These are phyloP conservation scores for Physcomitrellopsis africana DNA, from an alignment of 225 moss, liverwort and hornwort species.

Conservation along the genomic window DNA sequence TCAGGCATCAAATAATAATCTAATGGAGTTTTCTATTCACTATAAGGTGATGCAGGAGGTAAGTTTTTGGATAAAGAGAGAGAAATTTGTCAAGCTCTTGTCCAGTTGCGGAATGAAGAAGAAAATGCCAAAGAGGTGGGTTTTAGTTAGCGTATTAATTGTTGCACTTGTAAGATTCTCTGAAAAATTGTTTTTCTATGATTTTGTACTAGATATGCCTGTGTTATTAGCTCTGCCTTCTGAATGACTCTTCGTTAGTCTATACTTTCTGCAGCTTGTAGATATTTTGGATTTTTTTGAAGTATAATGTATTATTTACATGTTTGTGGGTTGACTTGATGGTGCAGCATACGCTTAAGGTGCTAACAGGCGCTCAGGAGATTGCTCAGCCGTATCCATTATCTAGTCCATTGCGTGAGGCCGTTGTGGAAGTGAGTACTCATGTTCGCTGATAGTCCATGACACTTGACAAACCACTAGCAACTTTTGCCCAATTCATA, in stretches of 20 bases:
- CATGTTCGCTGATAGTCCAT: neutral
- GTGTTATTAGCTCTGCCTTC: slow-evolving; percentile 18
- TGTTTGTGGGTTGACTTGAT: slow-evolving; percentile 17
- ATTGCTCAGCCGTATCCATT: slow-evolving; percentile 34
- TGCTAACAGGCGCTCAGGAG: slow-evolving; percentile 52
- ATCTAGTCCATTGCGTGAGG: slow-evolving; percentile 75
- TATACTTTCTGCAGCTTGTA: neutral
- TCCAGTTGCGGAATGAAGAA: slow-evolving; percentile 73
- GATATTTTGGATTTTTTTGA: slow-evolving; percentile 9
- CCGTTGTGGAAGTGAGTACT: slow-evolving; percentile 77
- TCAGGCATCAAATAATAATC: neutral
- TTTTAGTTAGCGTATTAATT: slow-evolving; percentile 22
- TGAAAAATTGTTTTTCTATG: slow-evolving; percentile 11
- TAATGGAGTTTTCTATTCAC: slow-evolving; percentile 8
- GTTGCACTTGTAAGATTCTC: slow-evolving; percentile 19
- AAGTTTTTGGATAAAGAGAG: slow-evolving; percentile 76
- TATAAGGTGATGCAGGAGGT: slow-evolving; percentile 56
- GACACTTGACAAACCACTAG: slow-evolving; percentile 7
- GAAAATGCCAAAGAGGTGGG: slow-evolving; percentile 77
- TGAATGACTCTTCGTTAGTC: slow-evolving; percentile 3
- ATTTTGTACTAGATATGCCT: slow-evolving; percentile 5
- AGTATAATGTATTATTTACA: neutral
- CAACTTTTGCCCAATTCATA: too few species aligned
- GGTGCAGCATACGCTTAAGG: slow-evolving; percentile 58
- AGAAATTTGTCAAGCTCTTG: slow-evolving; percentile 72